Base-by-base conservation (phyloP, 1,284 basidiomycete species). In the Apiotrichum domesticum region DNA sequence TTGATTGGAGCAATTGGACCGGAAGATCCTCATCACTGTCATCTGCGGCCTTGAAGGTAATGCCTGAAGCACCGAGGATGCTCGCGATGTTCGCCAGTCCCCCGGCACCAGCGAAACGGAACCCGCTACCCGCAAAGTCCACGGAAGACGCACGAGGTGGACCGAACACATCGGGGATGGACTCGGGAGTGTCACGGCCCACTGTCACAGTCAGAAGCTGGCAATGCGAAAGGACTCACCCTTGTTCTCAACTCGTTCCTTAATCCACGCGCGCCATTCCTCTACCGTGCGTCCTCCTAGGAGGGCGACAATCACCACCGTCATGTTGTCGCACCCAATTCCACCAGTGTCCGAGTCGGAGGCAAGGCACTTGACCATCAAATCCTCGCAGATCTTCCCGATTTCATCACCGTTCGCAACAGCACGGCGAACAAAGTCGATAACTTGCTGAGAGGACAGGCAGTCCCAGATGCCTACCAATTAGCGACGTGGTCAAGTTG, bases 261-360 rank as follows among this genome's bases (percentile, higher is more conserved):
- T 85, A 64, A 99, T 78, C 96, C 94, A 98, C 32, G 82, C 76
- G 71, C 89, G 90, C 96, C 96, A 99, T 71, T 96, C 86, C 62
- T 91, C 87, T 72, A 87, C 85, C 13, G 91, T 91, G 58, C 86
- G 85, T 35, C 90, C 94, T 62, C 88, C 82, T 35, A 96, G 82
- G 50, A 98, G 74, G 4, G 91, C 96, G 49, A 98, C 84, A 57
- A 98, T 83, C 64, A 97, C 83, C 54, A 96, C 81, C 0, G 96
- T 98, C 96, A 99, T 99, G 80, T 99, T 98, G 79, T 99, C 96
- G 73, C 94, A 98, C 29, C 96, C 96, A 61, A 98, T 90, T 13
- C 96, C 95, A 46, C 90, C 91, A 43, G 89, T 88, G 47, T 89
- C 88, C 2, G 90, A 89, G 73, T 97, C 91, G 1, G 94, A 93